Conservation (phyloP, 2,329 filamentous ascomycete genomes). For the Colletotrichum falcatum region DNA sequence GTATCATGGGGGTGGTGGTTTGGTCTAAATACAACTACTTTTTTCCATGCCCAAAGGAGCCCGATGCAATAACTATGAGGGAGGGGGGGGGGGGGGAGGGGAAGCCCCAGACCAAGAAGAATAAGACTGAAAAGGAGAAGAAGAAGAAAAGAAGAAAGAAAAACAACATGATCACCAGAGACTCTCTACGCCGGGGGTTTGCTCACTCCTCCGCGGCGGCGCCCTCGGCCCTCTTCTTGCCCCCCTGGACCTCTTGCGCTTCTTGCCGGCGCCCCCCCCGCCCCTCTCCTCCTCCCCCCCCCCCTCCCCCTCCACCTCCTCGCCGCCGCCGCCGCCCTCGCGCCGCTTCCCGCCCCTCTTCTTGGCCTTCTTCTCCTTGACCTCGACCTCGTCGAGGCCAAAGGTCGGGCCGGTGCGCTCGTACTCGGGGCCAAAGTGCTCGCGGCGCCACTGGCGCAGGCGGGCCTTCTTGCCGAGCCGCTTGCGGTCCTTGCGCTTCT, state of each 20-base stretch:
- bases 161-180: background rate
- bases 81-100: no score
- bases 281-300: slow-evolving; percentile 47
- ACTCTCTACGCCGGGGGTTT: no score
- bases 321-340: slow-evolving; percentile 24
- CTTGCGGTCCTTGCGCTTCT: slow-evolving; percentile 92
- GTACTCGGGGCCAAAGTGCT: slow-evolving; percentile 71
- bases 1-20: slow-evolving; percentile 20
- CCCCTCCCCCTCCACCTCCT: slow-evolving; percentile 45
- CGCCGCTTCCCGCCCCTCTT: slow-evolving; percentile 37
- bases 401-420: slow-evolving; percentile 68
- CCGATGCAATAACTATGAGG: background rate
- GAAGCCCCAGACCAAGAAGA: no score
- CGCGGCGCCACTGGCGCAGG: slow-evolving; percentile 84
- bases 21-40: slow-evolving; percentile 35
- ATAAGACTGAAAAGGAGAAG: background rate
- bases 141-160: background rate
- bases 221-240: slow-evolving; percentile 53
- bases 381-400: slow-evolving; percentile 60
- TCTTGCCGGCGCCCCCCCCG: slow-evolving; percentile 55
- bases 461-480: slow-evolving; percentile 92
- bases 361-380: slow-evolving; percentile 44
- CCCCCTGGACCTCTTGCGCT: slow-evolving; percentile 65
- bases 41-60: slow-evolving; percentile 25
- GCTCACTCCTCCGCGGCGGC: slow-evolving; percentile 28